These are phyloP conservation scores for Euphorbia tirucalli DNA, from an alignment of 345 rosid genomes.

Conservation along the genomic window DNA sequence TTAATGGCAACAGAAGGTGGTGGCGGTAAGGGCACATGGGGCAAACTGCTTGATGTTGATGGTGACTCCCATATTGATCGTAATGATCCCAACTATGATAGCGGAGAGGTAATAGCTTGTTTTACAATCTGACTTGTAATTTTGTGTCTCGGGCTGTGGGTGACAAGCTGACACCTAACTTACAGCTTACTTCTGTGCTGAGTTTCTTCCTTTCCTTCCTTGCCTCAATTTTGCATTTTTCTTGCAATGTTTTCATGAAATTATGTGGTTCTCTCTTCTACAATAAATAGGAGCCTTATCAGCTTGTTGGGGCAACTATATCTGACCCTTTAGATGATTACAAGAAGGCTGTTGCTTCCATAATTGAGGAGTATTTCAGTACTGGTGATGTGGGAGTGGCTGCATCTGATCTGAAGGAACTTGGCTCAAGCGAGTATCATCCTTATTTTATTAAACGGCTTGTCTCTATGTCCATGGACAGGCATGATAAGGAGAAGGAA, in stretches of 20 bases:
- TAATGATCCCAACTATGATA: slow-evolving; percentile 96
- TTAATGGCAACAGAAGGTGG: slow-evolving; percentile 65
- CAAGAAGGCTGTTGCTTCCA: slow-evolving; percentile 81
- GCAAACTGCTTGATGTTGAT: slow-evolving; percentile 87
- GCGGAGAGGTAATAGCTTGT: slow-evolving; percentile 78
- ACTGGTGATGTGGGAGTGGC: slow-evolving; percentile 88
- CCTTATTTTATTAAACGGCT: slow-evolving; percentile 90
- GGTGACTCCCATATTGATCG: slow-evolving; percentile 64
- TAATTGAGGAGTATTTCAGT: slow-evolving; percentile 86
- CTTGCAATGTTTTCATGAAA: not conserved
- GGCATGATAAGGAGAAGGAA: slow-evolving; percentile 98
- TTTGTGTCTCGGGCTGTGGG: not conserved
- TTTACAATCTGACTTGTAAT: slow-evolving; percentile 9
- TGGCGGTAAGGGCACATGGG: slow-evolving; percentile 99
- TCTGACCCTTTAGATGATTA: slow-evolving; percentile 92
- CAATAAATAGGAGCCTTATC: slow-evolving; percentile 72
- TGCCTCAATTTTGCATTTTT: not conserved
- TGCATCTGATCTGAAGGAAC: slow-evolving; percentile 92
- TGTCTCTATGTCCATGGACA: slow-evolving; percentile 97
- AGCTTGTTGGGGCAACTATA: slow-evolving; percentile 73
- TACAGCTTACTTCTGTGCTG: not conserved
- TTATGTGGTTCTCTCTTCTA: slow-evolving; percentile 13
- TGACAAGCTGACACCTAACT: not conserved
- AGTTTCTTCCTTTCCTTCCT: not conserved
- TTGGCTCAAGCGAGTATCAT: slow-evolving; percentile 85